A percentile compares a stretch with the other conserved stretches of the same genome.
phyloP scores from a whole-genome alignment of 805 yeast species.

The Teunomyces kruisii region DNA sequence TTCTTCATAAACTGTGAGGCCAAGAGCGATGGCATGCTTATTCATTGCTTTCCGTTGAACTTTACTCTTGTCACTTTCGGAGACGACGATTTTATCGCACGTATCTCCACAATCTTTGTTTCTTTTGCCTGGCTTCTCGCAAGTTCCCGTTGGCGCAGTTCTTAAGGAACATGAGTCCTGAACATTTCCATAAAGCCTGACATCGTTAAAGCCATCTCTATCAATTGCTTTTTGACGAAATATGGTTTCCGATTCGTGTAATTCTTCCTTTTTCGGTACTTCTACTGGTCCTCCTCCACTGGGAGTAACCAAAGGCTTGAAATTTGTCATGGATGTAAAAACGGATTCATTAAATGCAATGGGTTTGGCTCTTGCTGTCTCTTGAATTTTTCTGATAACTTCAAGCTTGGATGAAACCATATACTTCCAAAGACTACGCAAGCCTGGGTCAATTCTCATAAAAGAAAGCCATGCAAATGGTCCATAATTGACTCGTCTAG shows the following conservation, averaged over 20 bases:
- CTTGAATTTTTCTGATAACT: neutral
- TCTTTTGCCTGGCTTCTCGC: neutral
- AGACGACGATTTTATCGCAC: neutral
- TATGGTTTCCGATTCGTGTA: conserved; percentile 13
- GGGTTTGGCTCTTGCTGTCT: conserved; percentile 2
- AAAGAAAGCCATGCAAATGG: conserved; percentile 52
- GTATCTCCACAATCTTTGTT: neutral
- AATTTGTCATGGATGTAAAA: neutral
- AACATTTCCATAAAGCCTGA: conserved; percentile 16
- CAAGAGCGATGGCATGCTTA: conserved; percentile 31
- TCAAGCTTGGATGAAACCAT: conserved; percentile 6
- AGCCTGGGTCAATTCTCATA: conserved; percentile 45
- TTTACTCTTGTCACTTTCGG: neutral
- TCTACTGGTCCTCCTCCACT: neutral
- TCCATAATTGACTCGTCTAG: conserved; percentile 47
- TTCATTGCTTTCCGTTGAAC: conserved; percentile 17
- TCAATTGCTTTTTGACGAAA: conserved; percentile 25
- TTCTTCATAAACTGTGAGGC: conserved; percentile 34
- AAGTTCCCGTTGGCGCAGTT: neutral
- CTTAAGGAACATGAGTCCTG: neutral
- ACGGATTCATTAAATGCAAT: neutral
- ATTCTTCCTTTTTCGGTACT: neutral
- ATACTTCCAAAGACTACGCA: conserved; percentile 7
- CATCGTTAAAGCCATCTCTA: conserved; percentile 23
- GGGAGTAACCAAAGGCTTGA: neutral